Conservation (phyloP, 164 flowering plant species). For the Magnolia changhungtana region DNA sequence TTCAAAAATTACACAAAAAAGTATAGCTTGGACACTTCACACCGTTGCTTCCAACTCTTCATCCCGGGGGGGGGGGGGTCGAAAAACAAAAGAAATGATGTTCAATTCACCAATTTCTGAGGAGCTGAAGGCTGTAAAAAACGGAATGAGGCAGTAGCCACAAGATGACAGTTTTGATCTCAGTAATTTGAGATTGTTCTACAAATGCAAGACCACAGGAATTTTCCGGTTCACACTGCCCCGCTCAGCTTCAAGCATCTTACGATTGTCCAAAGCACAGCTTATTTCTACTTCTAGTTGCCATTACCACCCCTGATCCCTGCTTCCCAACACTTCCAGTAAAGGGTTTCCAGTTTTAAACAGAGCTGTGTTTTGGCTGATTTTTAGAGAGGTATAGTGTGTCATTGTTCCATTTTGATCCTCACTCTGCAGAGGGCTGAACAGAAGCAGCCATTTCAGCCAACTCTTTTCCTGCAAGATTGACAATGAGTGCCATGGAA, state of each 20-base stretch:
- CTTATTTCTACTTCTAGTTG: neutral
- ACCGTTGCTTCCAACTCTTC: neutral
- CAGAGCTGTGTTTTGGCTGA: neutral
- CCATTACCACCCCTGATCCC: neutral
- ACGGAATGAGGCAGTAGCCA: neutral
- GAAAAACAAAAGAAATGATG: neutral
- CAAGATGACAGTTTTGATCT: neutral
- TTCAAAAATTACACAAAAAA: too few relatives aligned
- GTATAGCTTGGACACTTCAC: neutral
- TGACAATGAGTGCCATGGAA: conserved; percentile 61
- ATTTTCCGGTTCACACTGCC: neutral
- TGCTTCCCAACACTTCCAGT: neutral
- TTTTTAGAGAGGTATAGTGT: neutral
- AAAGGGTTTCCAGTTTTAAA: neutral
- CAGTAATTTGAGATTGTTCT: neutral
- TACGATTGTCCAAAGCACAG: neutral
- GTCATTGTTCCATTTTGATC: neutral
- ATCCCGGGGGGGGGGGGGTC: neutral
- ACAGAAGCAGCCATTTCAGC: conserved; percentile 45
- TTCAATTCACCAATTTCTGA: too few relatives aligned
- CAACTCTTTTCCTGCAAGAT: conserved; percentile 47
- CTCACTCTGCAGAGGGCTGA: conserved; percentile 20
- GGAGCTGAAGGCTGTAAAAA: neutral
- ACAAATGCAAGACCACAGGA: neutral
- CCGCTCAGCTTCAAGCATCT: neutral